These are phyloP conservation scores for Fusarium xyrophilum DNA, from an alignment of 2,329 filamentous ascomycete genomes.

Conservation along the genomic window DNA sequence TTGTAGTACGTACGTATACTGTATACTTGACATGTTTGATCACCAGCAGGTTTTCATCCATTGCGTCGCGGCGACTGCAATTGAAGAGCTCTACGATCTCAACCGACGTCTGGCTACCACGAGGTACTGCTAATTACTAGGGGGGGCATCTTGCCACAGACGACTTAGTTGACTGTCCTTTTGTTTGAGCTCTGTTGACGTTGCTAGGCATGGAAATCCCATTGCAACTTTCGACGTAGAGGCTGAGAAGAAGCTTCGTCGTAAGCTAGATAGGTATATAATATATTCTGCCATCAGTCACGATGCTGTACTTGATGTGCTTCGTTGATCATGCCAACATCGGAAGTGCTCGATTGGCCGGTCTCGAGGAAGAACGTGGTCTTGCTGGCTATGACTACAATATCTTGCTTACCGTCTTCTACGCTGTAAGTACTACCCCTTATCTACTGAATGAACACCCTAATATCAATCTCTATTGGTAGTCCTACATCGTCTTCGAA, in stretches of 20 bases:
- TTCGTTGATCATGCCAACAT: constrained; percentile 79
- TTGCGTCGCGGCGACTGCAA: no score
- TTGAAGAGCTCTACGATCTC: background rate
- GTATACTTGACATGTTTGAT: fast-evolving
- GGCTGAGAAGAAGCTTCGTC: constrained; percentile 8
- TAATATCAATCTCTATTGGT: fast-evolving
- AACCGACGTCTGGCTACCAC: background rate
- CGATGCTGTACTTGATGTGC: constrained; percentile 54
- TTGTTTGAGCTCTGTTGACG: background rate
- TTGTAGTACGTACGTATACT: background rate
- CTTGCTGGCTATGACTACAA: constrained; percentile 54
- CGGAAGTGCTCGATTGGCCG: constrained; percentile 63
- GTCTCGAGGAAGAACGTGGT: constrained; percentile 62
- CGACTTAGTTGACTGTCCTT: background rate
- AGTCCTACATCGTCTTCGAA: constrained; percentile 66
- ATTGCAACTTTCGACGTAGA: constrained; percentile 5
- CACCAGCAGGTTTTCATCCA: fast-evolving
- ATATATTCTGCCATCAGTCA: constrained; percentile 20
- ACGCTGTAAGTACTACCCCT: background rate
- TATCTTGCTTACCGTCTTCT: constrained; percentile 4
- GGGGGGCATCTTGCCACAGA: constrained; percentile 17
- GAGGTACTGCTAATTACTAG: no score
- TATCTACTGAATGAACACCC: background rate
- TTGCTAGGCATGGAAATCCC: constrained; percentile 1
- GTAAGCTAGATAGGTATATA: constrained; percentile 16